Conservation (phyloP, 176 grass and related monocot genomes). For the Thalia dealbata region DNA sequence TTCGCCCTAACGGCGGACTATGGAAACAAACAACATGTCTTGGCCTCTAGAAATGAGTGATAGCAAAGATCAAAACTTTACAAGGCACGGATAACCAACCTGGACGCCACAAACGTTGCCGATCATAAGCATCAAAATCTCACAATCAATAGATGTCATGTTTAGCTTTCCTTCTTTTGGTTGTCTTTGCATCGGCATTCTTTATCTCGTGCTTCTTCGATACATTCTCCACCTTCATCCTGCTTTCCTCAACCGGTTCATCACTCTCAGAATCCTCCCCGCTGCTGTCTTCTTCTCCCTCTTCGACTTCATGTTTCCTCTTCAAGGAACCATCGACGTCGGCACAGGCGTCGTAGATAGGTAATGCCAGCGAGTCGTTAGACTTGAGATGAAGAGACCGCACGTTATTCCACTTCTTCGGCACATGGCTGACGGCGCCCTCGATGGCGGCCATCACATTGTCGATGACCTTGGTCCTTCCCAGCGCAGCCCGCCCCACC, state of each 20-base stretch:
- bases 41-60: no score
- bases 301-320: background rate
- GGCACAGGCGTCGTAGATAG: slow-evolving; percentile 21
- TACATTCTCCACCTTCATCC: background rate
- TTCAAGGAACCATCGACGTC: background rate
- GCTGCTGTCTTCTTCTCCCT: background rate
- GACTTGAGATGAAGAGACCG: slow-evolving; percentile 46
- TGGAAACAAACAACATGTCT: background rate
- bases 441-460: slow-evolving; percentile 47
- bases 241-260: background rate
- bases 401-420: slow-evolving; percentile 64
- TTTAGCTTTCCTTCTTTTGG: slow-evolving; percentile 1
- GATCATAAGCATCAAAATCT: background rate
- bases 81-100: background rate
- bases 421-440: slow-evolving; percentile 36
- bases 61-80: background rate
- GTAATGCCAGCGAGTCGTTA: slow-evolving; percentile 43
- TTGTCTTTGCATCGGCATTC: background rate
- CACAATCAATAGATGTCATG: background rate
- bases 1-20: no score
- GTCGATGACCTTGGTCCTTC: slow-evolving; percentile 22
- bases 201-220: background rate
- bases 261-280: slow-evolving; percentile 1
- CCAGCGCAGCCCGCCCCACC: slow-evolving; percentile 30
- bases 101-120: background rate